These are phyloP conservation scores for Epichloe sp. DNA, from an alignment of 2,329 filamentous ascomycete species.

Conservation along the genomic window DNA sequence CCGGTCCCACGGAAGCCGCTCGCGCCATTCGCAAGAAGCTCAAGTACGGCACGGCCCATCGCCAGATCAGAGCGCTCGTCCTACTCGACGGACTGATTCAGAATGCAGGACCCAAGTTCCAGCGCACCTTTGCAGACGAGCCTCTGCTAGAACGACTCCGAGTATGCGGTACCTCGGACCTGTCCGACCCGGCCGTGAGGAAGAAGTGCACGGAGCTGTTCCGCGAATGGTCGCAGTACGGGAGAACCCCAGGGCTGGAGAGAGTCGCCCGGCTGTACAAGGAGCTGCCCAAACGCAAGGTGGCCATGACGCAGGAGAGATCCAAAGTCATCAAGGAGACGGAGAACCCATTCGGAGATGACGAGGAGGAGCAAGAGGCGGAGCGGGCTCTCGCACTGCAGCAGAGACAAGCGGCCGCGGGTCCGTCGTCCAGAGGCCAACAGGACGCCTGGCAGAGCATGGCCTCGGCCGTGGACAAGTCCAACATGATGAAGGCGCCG, in stretches of 20 bases:
- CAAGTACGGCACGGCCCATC: constrained; percentile 93
- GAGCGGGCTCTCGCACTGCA: constrained; percentile 18
- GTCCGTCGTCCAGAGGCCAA: constrained; percentile 2
- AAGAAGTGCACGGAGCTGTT: constrained; percentile 83
- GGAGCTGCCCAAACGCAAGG: constrained; percentile 53
- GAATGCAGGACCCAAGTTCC: constrained; percentile 80
- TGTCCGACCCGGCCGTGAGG: constrained; percentile 76
- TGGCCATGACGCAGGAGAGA: constrained; percentile 60
- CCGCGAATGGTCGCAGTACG: constrained; percentile 79
- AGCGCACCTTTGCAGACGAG: constrained; percentile 79
- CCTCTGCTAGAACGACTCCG: constrained; percentile 82
- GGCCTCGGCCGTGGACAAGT: constrained; percentile 10
- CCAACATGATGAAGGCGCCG: constrained; percentile 18
- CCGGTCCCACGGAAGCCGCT: constrained; percentile 78
- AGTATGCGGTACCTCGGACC: constrained; percentile 70
- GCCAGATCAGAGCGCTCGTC: constrained; percentile 76
- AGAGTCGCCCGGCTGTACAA: constrained; percentile 65
- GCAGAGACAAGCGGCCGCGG: constrained; percentile 11
- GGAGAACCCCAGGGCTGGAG: constrained; percentile 65
- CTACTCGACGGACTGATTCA: constrained; percentile 89
- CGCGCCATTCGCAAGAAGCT: constrained; percentile 93
- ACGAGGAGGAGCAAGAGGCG: constrained; percentile 46
- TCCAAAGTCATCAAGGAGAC: constrained; percentile 78
- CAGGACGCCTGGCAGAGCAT: neutral
- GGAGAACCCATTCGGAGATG: constrained; percentile 56